phyloP scores from a whole-genome alignment of 1,284 basidiomycete species.

The Cutaneotrichosporon sp. region DNA sequence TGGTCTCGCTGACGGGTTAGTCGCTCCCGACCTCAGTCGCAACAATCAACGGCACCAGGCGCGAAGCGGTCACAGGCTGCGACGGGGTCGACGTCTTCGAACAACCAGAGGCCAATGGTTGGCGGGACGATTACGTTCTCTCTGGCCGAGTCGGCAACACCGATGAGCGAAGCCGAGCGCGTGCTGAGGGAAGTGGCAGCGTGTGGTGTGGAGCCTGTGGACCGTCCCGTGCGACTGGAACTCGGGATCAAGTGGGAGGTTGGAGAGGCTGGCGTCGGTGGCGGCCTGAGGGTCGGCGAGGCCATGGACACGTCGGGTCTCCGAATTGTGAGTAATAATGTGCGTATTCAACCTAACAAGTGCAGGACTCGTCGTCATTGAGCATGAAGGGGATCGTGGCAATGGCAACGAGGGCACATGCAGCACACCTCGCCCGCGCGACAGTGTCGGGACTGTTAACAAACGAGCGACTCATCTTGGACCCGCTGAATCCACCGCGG shows the following conservation, averaged over 20 bases:
- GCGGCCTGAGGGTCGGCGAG: slow-evolving; percentile 32
- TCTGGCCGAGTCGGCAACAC: slow-evolving; percentile 20
- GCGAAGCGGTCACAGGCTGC: background rate
- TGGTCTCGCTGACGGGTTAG: slow-evolving; percentile 2
- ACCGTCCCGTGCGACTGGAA: slow-evolving; percentile 27
- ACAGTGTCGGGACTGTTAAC: slow-evolving; percentile 25
- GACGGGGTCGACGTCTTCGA: background rate
- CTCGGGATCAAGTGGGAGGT: slow-evolving; percentile 38
- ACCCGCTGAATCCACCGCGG: slow-evolving; percentile 30
- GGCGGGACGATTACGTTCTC: slow-evolving; percentile 33
- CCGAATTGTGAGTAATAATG: slow-evolving; percentile 25
- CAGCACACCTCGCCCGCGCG: slow-evolving; percentile 29
- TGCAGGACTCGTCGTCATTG: slow-evolving; percentile 29
- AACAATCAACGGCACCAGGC: background rate
- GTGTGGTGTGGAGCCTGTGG: slow-evolving; percentile 18
- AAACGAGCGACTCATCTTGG: slow-evolving; percentile 24
- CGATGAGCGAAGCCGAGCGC: slow-evolving; percentile 15
- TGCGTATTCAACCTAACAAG: background rate
- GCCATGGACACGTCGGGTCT: slow-evolving; percentile 28
- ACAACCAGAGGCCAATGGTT: slow-evolving; percentile 19
- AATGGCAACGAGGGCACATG: slow-evolving; percentile 33
- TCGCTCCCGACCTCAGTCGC: slow-evolving; percentile 14
- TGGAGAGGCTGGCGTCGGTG: slow-evolving; percentile 36
- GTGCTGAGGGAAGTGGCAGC: slow-evolving; percentile 20
- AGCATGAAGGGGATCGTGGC: slow-evolving; percentile 31